Base-by-base conservation (phyloP, 2,329 filamentous ascomycete species). In the Aspergillus transmontanensis region DNA sequence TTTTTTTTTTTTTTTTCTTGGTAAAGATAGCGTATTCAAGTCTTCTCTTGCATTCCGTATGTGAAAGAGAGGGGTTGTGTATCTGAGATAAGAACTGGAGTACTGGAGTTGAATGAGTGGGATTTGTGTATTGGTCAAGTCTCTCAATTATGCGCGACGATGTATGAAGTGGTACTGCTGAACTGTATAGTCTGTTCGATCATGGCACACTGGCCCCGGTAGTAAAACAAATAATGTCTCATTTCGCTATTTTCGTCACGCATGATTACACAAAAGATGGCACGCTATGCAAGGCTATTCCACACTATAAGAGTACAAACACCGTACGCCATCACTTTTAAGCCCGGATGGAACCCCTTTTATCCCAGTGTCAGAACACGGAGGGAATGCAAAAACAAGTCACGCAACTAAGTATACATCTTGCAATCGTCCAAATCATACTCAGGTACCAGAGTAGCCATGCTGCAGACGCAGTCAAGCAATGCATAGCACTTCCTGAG, bases 271-370 rank as follows among this genome's bases (percentile, higher is more conserved):
- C 36, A 57, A 53, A 51, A 58, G 11, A 54, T 58, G 57, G 55
- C 60, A 66, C 64, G 64, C 64, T 66, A 66, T 66, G 64, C 64
- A 66, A 63, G 59, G 50, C 36, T 46, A 48, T 48, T 57, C 23
- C 45, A 51, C 12, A 59, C 41, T 11, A 51, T 59, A 61, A 26
- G n/a, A 53, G 28, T 34, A 36, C 16, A 30, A 46, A 39, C 48
- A 57, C 62, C 48, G 32, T 60, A 66, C 65, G 61, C 65, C 65
- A 54, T 50, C 61, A 56, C 39, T 63, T 58, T 62, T 59, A 16
- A 56, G 39, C 14, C 26, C 41, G 34, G 23, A 45, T 23, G 32
- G 26, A 50, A 53, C 14, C 57, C 26, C 26, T 55, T 34, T 39
- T 60, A 59, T 61, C 28, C 57, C 57, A n/a, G 28, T 60, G 30